Percentiles rank a stretch among this genome's conserved stretches.
Conservation (phyloP, 1,284 basidiomycete species). For the Puccinia hordei region DNA sequence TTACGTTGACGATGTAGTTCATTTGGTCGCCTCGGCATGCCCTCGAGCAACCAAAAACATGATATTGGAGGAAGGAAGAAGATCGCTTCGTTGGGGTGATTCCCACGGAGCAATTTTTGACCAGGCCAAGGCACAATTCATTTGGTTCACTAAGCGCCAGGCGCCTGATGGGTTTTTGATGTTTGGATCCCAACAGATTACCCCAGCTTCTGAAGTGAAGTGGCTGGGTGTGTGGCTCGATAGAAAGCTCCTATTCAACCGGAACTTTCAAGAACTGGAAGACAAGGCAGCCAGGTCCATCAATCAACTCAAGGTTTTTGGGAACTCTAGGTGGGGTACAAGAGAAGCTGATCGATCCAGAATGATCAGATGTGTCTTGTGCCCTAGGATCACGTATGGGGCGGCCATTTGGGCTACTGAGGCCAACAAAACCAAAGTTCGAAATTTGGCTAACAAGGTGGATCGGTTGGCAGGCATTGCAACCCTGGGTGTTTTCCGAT, state of each 20-base stretch:
- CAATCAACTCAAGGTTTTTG: no score
- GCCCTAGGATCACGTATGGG: neutral
- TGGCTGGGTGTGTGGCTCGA: neutral
- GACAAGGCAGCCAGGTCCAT: neutral
- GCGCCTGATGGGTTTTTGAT: no score
- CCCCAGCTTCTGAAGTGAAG: no score
- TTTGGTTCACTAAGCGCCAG: neutral
- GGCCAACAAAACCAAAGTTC: no score
- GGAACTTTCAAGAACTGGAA: neutral
- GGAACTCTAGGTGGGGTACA: neutral
- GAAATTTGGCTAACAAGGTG: neutral
- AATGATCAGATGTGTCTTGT: neutral
- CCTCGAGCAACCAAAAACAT: no score
- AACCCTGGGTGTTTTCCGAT: neutral
- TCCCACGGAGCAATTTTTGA: neutral
- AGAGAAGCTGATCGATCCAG: neutral
- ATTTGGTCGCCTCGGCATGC: neutral
- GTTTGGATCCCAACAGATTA: no score
- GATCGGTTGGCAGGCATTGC: neutral
- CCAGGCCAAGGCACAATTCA: constrained; percentile 4
- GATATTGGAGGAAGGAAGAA: neutral
- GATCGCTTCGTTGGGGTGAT: neutral
- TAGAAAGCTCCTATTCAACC: neutral
- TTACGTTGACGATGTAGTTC: neutral
- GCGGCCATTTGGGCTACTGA: neutral